phyloP scores from a whole-genome alignment of 352 stramenopile genomes.

The Pythium dissimile region DNA sequence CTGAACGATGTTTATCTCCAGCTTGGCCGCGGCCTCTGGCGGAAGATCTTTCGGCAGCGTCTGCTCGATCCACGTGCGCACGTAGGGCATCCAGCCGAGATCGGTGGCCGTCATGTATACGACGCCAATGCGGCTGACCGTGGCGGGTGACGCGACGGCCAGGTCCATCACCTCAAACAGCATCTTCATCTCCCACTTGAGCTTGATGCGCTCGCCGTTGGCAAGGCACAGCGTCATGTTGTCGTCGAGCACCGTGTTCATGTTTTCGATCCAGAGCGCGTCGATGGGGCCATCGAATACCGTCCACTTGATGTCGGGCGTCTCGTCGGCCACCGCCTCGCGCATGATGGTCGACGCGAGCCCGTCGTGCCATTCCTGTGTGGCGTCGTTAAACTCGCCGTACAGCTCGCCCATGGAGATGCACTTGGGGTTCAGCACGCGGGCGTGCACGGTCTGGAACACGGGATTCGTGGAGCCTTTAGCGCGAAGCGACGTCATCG shows the following conservation, averaged over 20 bases:
- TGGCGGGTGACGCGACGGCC: constrained; percentile 73
- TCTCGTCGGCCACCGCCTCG: constrained; percentile 39
- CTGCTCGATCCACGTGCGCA: constrained; percentile 65
- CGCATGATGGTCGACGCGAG: constrained; percentile 51
- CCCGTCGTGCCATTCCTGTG: constrained; percentile 64
- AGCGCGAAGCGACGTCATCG: constrained; percentile 58
- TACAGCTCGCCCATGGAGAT: constrained; percentile 60
- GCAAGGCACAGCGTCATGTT: constrained; percentile 75
- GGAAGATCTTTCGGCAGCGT: constrained; percentile 34
- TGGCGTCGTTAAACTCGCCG: constrained; percentile 69
- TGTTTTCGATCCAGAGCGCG: constrained; percentile 89
- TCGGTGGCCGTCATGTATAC: constrained; percentile 54
- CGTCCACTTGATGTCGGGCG: constrained; percentile 56
- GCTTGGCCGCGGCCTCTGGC: constrained; percentile 15
- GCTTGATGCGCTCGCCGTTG: constrained; percentile 82
- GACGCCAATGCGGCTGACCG: constrained; percentile 46
- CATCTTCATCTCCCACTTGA: constrained; percentile 78
- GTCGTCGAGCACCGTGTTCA: constrained; percentile 77
- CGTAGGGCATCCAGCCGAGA: constrained; percentile 76
- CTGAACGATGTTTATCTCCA: constrained; percentile 28
- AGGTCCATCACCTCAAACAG: constrained; percentile 89
- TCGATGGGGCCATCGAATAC: constrained; percentile 88
- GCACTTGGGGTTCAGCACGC: constrained; percentile 57
- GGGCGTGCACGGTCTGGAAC: constrained; percentile 50
- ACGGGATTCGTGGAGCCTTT: constrained; percentile 43